A percentile compares a stretch with the other conserved stretches of the same genome.
Conservation (phyloP, 2,329 filamentous ascomycete genomes). For the Hymenotorrendiella dingleyae region DNA sequence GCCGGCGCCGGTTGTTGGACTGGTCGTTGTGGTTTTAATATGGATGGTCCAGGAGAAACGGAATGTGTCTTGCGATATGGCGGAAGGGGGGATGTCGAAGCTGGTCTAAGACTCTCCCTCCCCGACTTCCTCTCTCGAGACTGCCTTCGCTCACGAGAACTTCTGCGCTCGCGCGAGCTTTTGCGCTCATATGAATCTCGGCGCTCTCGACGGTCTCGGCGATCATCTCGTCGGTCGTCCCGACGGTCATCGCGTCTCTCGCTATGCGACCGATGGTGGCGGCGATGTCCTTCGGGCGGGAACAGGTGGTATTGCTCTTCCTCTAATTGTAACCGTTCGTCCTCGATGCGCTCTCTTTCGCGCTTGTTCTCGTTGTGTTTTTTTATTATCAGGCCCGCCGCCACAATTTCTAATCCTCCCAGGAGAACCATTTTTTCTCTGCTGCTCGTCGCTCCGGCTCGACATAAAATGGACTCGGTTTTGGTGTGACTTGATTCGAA, state of each 20-base stretch:
- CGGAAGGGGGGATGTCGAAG: constrained; percentile 1
- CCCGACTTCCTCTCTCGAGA: constrained; percentile 1
- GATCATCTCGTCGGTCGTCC: constrained; percentile 4
- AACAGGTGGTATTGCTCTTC: constrained; percentile 22
- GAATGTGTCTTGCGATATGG: constrained; percentile 2
- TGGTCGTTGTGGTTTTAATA: background rate
- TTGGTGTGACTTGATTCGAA: background rate
- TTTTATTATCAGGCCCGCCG: constrained; percentile 27
- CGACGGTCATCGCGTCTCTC: constrained; percentile 10
- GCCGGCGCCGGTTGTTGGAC: background rate
- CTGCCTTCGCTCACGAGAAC: constrained; percentile 1
- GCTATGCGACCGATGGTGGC: constrained; percentile 16
- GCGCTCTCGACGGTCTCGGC: constrained; percentile 12
- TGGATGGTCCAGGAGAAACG: constrained; percentile 1
- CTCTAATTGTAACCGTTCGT: constrained; percentile 22
- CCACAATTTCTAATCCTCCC: constrained; percentile 29
- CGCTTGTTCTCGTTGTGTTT: constrained; percentile 27
- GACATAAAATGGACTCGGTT: background rate
- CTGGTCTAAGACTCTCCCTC: background rate
- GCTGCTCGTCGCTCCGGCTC: no score
- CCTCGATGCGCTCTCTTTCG: constrained; percentile 22
- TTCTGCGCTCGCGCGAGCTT: constrained; percentile 1
- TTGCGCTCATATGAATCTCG: constrained; percentile 5
- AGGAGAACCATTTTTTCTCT: constrained; percentile 51
- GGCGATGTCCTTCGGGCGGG: constrained; percentile 10